Base-by-base conservation (phyloP, 2,329 filamentous ascomycete genomes). In the Cadophora sp. region DNA sequence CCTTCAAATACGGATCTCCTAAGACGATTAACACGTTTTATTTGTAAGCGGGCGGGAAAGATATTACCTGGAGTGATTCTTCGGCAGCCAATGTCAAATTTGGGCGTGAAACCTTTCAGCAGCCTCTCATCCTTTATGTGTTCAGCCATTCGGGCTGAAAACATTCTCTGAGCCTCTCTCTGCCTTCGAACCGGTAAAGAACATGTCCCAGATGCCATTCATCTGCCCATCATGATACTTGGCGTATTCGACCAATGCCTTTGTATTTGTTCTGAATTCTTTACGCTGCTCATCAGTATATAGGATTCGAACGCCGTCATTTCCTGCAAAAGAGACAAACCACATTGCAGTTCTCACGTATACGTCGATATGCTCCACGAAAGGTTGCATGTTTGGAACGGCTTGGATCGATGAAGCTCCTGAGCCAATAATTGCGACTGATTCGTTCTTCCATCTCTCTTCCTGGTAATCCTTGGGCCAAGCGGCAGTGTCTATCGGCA, bases 311-410 rank as follows among this genome's bases (percentile, higher is more conserved):
- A 79, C 75, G 3, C 82, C 83, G 34, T 76, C 80, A 71, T 83
- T 83, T 69, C 81, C 81, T 0, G 81, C 82, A 63, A 85, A 80
- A 14, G 82, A 60, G 75, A 75, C 50, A 1, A 86, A 80, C 84
- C 84, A 86, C 0, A 83, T 82, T 0, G 82, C 82, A 16, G 83
- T 81, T 8, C 84, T 80, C 61, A 86, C 83, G 68, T 85, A 86
- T 12, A 81, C 83, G 4, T 81, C 84, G 11, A 84, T 78, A 48
- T 83, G 80, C 8, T 79, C 75, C 58, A 81, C 82, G 37, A 80
- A 73, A 0, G 82, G 79, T 65, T 83, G 82, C 71, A 80, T 74
- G 22, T 70, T 71, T 22, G 79, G 77, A 11, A 80, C 64, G 19
- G 78, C 78, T 50, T 80, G 79, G 24, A 79, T 76, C 0, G 75